Evolutionary conservation across 148 eudicot species (phyloP), one percentile per base, ranked within the genome.

Genomic region (Chenopodium suecicum): DNA sequence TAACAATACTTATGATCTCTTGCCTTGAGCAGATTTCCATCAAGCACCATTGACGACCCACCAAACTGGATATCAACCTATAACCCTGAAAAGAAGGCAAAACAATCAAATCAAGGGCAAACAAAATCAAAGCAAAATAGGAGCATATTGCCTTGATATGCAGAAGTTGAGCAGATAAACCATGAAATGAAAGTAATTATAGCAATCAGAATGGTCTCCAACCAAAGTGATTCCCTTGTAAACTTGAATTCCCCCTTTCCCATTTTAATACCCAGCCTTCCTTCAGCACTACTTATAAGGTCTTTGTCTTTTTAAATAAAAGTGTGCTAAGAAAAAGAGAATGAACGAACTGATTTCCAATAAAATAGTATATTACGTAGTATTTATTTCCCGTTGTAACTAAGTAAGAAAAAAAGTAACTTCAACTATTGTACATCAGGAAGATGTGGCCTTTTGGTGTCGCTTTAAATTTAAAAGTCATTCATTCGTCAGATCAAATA

Each of bases 11-110:
- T 79, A 95, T 87, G 75, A 95, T 92, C 86, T 95, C 97, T 79
- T 85, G 90, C 78, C 90, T 91, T 44, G 97, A 89, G 86, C 95
- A 88, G 73, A 93, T 89, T 89, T 93, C 99, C 88, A 89, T 87
- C 88, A 95, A 86, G 84, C 88, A 91, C 98, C 99, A 95, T 50
- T 92, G 85, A 52, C 98, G 93, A 85, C 90, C 86, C 74, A 85
- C 94, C 83, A 95, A 76, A 44, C 90, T 91, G 37, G 91, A 84
- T 77, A 92, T 87, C 89, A 93, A 84, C 85, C 91, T 91, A 75
- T 92, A 92, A 17, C 91, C 97, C 98, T 93, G 89, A 25, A 84
- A 41, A 79, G 74, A 56, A 19, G 17, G 60, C 31, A 48, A 76
- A 31, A 64, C 50, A 34, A 20, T 62, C 32, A 75, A 37, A 37